Evolutionary conservation across 257 asterid genomes (phyloP), one percentile per base, ranked within the genome.

Genomic region (Galeopsis tetrahit): DNA sequence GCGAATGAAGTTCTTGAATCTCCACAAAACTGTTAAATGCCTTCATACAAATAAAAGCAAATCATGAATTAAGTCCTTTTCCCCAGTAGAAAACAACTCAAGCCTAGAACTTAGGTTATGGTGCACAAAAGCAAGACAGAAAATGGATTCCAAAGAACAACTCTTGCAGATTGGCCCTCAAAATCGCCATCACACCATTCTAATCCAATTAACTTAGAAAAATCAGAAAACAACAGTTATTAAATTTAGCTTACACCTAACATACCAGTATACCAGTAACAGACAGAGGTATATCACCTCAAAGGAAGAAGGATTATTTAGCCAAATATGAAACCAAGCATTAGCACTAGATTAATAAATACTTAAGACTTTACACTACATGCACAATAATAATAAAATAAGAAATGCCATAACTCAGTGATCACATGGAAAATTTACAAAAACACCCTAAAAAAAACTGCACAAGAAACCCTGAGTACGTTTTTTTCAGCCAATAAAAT

Each of bases 161-260:
- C 28, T 28, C 35, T 49, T 35, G 72, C 56, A 66, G 34, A 62
- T 62, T 70, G 63, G 70, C 69, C 59, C 61, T 68, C 42, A 51
- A 65, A 57, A 59, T 36, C 43, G 51, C 49, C 72, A 34, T 31
- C 48, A 15, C 11, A 35, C 55, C 28, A 39, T 57, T 55, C 53
- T 11, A 73, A 53, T 51, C 8, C 42, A 49, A 52, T 42, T 39
- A 57, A 36, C 44, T 58, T 4, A 73, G 40, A 35, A 53, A 56
- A 63, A 63, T 14, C 33, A 71, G 68, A 32, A 63, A 58, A 42
- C 38, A 39, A 44, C 49, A 59, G n/a, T 43, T 60, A 66, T 33
- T 63, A 35, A 62, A 52, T 14, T 68, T 68, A 46, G 33, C 32
- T 36, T 63, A 66, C 28, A 57, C 15, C 39, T 13, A 62, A 15